phyloP scores from a whole-genome alignment of 768 basidiomycete species.

The Boletellus sp. region DNA sequence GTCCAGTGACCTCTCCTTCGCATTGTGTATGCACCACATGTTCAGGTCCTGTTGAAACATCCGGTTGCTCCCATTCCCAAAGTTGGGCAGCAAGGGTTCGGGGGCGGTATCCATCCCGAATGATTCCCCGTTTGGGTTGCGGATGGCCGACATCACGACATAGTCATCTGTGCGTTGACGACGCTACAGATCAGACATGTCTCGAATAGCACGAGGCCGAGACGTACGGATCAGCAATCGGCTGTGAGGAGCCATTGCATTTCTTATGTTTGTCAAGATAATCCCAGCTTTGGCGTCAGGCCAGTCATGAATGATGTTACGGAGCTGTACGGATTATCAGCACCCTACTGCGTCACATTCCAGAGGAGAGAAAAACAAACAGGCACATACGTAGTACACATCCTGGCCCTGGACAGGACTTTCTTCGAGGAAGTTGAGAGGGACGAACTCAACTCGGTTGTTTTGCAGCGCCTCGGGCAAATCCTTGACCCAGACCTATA shows the following conservation, averaged over 20 bases:
- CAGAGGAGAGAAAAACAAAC: not conserved
- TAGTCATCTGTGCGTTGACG: slow-evolving; percentile 18
- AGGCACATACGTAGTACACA: slow-evolving; percentile 23
- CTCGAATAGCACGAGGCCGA: no score
- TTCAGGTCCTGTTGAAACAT: slow-evolving; percentile 44
- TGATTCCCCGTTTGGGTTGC: slow-evolving; percentile 1
- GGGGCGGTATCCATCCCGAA: slow-evolving; percentile 33
- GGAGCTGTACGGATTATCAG: slow-evolving; percentile 12
- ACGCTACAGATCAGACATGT: not conserved
- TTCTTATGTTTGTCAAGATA: slow-evolving; percentile 30
- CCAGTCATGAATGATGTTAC: slow-evolving; percentile 36
- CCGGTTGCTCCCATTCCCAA: slow-evolving; percentile 39
- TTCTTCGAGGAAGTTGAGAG: not conserved
- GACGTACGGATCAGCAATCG: slow-evolving; percentile 33
- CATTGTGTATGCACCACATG: slow-evolving; percentile 43
- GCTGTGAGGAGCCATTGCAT: slow-evolving; percentile 29
- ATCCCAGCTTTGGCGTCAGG: slow-evolving; percentile 30
- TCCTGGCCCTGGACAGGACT: slow-evolving; percentile 15
- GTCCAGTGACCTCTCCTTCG: slow-evolving; percentile 40
- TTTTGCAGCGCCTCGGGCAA: not conserved
- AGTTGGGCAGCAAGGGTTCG: slow-evolving; percentile 37
- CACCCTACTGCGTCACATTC: no score
- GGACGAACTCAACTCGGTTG: not conserved
- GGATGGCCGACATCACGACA: slow-evolving; percentile 13
- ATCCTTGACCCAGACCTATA: not conserved